Evolutionary conservation across 768 basidiomycete species (phyloP), one percentile per base, ranked within the genome.

Genomic region (Calocera viscosa): DNA sequence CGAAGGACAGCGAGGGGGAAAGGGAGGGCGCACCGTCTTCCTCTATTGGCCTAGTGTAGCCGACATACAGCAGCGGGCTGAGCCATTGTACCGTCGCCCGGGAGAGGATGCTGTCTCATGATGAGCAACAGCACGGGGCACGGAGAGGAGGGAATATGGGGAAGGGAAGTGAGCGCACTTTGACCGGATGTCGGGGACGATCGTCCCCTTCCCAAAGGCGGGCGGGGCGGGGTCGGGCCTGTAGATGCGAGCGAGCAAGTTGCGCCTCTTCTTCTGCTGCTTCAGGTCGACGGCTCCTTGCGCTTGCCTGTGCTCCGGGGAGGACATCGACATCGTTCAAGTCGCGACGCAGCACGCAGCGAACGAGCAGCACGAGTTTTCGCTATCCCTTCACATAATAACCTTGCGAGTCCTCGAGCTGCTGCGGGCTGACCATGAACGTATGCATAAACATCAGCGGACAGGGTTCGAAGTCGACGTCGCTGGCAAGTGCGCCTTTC

Each of bases 41-140:
- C 74, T 83, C 77, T 11, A 85, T 70, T 0, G 84, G 84, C 64
- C 85, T 77, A 12, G 83, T 81, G 71, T 81, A 86, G 1, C 85
- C 85, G 16, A 86, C 84, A 33, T 76, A 75, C 2, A 86, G 76
- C 68, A 87, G 80, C 0, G 84, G 78, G 30, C 75, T 76, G 8
- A 86, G 71, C 84, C 85, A 86, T n/a, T 78, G 75, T 34, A 83
- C 81, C 34, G 82, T 68, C 0, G 84, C 72, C 35, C 76, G 76
- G 8, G 83, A 84, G 24, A 82, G 65, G 8, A 70, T 76, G 66
- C 83, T 83, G 70, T 65, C 28, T 19, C 28, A 30, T 49, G n/a
- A 12, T 43, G 5, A 47, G n/a, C 49, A 11, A 35, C 26, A 65
- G 65, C 40, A n/a, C 26, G 33, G 1, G 30, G 8, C 35, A 40